Base-by-base conservation (phyloP, 2,329 filamentous ascomycete species). In the Colletotrichum tabaci region DNA sequence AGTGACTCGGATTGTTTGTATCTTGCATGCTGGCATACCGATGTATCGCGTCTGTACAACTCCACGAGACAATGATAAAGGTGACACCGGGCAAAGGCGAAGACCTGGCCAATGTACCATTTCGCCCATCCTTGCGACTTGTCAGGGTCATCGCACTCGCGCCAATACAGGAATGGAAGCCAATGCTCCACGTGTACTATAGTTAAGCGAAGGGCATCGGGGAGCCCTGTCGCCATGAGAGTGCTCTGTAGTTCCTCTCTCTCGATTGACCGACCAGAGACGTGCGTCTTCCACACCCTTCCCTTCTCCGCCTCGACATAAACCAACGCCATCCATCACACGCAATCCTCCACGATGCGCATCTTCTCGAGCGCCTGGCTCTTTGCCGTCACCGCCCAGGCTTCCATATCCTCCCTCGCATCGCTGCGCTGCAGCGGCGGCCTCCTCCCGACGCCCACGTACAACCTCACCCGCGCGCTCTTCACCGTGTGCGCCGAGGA, bases 401-500 rank as follows among this genome's bases (percentile, higher is more conserved):
- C 53, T 8, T 56, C 53, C 1, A 16, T 56, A 1, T 56, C 53
- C 18, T 2, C 30, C 4, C 35, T 56, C 15, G 53, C 53, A 26
- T 40, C 53, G 13, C 53, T 56, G n/a, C 53, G 53, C 53, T 56
- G 53, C 53, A 56, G 18, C 30, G 16, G 18, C 18, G 35, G 18
- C 53, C 12, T 40, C 18, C 53, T 56, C 10, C 30, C 53, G 2
- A 56, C 53, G 30, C 53, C 53, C 23, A 7, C 53, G 2, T 56
- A 56, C 26, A 38, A 56, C 30, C 53, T 56, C 18, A 40, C 10
- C 7, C 30, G 30, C 30, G 53, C 53, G 18, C 30, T 56, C 30
- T 56, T 56, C 53, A 56, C 53, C 5, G 53, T 56, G 13, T 56
- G 53, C 30, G n/a, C 53, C 30, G 53, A 56, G 21, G 53, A 38